These are phyloP conservation scores for Euphorbia lathyris DNA, from an alignment of 345 rosid species.

Conservation along the genomic window DNA sequence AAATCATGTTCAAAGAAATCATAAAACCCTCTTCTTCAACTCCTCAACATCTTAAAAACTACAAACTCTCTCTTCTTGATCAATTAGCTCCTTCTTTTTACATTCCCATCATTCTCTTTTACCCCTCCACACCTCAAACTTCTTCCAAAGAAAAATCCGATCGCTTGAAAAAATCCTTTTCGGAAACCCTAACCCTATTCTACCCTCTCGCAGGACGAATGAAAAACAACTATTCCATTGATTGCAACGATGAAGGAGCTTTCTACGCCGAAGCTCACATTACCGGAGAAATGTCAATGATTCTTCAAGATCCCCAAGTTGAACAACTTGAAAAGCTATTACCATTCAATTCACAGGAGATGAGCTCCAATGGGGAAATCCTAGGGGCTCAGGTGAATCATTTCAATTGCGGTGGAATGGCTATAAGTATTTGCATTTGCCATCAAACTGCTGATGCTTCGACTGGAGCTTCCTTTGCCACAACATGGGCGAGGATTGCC, in stretches of 20 bases:
- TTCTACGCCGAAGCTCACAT: background rate
- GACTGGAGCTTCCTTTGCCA: slow-evolving; percentile 1
- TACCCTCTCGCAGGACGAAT: slow-evolving; percentile 11
- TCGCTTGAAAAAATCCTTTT: no score
- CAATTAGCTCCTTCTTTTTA: slow-evolving; percentile 4
- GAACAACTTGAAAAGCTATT: background rate
- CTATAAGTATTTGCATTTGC: slow-evolving; percentile 7
- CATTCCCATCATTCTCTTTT: slow-evolving; percentile 9
- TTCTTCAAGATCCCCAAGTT: background rate
- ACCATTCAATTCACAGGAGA: no score
- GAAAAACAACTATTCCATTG: background rate
- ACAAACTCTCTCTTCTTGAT: no score
- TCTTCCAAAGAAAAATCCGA: no score
- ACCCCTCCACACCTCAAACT: background rate
- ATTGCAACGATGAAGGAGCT: slow-evolving; percentile 14
- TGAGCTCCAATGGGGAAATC: background rate
- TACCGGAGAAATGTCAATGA: background rate
- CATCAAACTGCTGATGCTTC: slow-evolving; percentile 21
- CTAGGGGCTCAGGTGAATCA: slow-evolving; percentile 11
- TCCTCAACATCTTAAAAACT: background rate
- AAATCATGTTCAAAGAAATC: slow-evolving; percentile 5
- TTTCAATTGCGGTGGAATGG: slow-evolving; percentile 22
- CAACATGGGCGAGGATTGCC: slow-evolving; percentile 14
- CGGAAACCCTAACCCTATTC: background rate
- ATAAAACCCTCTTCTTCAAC: slow-evolving; percentile 9